Conservation (phyloP, 139 green algal genomes). For the Tetradesmus obliquus region DNA sequence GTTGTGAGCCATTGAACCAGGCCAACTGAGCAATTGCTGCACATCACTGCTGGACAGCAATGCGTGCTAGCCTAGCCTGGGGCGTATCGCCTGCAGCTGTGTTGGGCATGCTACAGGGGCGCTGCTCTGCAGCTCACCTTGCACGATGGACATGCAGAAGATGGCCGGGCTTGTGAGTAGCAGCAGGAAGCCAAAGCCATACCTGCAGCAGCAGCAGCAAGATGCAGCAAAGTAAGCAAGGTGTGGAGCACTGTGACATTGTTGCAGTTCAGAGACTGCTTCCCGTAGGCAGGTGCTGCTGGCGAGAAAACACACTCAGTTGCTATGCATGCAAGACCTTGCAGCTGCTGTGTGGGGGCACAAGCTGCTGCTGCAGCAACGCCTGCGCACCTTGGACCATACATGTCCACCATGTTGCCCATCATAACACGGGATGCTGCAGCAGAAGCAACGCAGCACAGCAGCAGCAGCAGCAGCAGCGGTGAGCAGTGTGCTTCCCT, state of each 20-base stretch:
- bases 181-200: constrained; percentile 16
- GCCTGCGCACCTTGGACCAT: constrained; percentile 37
- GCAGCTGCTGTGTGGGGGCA: background rate
- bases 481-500: constrained; percentile 11
- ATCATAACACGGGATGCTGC: constrained; percentile 73
- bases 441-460: constrained; percentile 38
- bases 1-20: no score
- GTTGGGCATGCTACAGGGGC: no score
- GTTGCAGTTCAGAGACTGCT: no score
- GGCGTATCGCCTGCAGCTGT: no score
- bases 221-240: constrained; percentile 8
- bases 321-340: background rate
- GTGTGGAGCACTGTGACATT: no score
- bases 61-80: no score
- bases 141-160: constrained; percentile 78
- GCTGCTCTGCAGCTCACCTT: constrained; percentile 20
- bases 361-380: background rate
- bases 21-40: no score
- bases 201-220: constrained; percentile 40
- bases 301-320: no score
- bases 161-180: constrained; percentile 62
- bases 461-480: constrained; percentile 73
- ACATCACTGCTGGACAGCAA: no score
- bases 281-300: no score
- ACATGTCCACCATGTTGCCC: constrained; percentile 51